Conservation (phyloP, 228 moss, liverwort and hornwort genomes). For the Sphagnum fallax region DNA sequence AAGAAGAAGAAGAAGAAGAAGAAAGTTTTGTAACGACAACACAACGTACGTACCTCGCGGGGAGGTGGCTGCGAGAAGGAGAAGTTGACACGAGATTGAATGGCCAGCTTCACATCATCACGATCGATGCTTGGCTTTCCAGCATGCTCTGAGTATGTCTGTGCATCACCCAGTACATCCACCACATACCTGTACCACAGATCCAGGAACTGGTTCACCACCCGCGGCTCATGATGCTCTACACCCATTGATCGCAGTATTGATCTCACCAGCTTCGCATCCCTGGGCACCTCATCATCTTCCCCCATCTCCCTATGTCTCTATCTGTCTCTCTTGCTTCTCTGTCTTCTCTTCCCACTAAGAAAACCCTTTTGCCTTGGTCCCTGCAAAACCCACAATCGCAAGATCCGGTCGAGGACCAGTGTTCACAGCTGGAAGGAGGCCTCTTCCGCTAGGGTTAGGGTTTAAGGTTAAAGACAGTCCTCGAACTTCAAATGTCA, state of each 20-base stretch:
- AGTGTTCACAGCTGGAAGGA: too few relatives aligned
- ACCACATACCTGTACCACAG: constrained; percentile 93
- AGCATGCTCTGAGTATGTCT: constrained; percentile 88
- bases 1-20: too few relatives aligned
- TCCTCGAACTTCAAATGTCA: too few relatives aligned
- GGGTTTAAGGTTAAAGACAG: too few relatives aligned
- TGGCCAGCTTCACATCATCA: constrained; percentile 93
- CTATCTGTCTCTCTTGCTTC: too few relatives aligned
- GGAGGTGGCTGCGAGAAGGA: constrained; percentile 96
- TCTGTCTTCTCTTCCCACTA: too few relatives aligned
- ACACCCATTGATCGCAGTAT: constrained; percentile 92
- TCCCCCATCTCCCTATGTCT: constrained; percentile 30
- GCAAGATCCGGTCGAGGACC: too few relatives aligned
- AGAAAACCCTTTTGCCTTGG: too few relatives aligned
- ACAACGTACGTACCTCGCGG: constrained; percentile 51
- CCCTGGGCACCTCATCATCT: constrained; percentile 79
- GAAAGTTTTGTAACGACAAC: too few relatives aligned
- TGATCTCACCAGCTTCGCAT: constrained; percentile 81
- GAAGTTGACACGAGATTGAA: constrained; percentile 89
- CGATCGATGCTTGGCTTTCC: constrained; percentile 72
- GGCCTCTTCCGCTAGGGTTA: too few relatives aligned
- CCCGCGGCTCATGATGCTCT: constrained; percentile 81
- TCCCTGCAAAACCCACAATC: too few relatives aligned
- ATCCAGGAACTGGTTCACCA: constrained; percentile 90
- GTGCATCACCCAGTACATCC: constrained; percentile 85